phyloP scores from a whole-genome alignment of 768 basidiomycete genomes.

The Termitomyces sp. region DNA sequence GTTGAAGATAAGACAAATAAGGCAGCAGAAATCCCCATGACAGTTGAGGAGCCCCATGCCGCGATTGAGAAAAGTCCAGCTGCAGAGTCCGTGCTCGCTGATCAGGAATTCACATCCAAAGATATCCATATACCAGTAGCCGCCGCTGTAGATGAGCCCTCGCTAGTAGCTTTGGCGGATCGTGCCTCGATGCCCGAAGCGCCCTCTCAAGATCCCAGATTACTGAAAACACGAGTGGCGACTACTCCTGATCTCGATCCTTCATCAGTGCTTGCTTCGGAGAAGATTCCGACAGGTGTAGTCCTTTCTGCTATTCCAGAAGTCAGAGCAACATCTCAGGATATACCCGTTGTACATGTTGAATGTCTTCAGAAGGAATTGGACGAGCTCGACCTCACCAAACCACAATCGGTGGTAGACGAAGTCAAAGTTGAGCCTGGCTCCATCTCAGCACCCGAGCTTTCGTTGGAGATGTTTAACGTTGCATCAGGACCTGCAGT shows the following conservation, averaged over 20 bases:
- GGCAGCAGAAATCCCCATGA: background rate
- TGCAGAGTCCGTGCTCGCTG: background rate
- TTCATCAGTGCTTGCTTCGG: conserved; percentile 7
- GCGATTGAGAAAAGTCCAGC: background rate
- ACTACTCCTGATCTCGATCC: conserved; percentile 6
- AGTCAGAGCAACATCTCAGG: background rate
- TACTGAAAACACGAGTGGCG: conserved; percentile 5
- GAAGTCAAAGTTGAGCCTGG: background rate
- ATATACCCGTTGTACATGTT: background rate
- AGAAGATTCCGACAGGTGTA: background rate
- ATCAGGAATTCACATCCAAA: background rate
- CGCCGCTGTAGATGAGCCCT: background rate
- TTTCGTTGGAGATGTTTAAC: background rate
- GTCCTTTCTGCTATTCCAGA: background rate
- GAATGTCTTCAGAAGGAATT: background rate
- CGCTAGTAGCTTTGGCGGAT: background rate
- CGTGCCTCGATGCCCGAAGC: background rate
- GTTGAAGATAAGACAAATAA: conserved; percentile 5
- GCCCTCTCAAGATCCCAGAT: background rate
- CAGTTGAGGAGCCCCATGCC: background rate
- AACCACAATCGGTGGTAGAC: background rate
- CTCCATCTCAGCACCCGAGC: background rate
- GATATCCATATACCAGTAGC: background rate
- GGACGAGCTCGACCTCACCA: background rate
- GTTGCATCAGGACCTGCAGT: background rate